Evolutionary conservation across 148 eudicot species (phyloP).

Genomic region (Rheum nobile): DNA sequence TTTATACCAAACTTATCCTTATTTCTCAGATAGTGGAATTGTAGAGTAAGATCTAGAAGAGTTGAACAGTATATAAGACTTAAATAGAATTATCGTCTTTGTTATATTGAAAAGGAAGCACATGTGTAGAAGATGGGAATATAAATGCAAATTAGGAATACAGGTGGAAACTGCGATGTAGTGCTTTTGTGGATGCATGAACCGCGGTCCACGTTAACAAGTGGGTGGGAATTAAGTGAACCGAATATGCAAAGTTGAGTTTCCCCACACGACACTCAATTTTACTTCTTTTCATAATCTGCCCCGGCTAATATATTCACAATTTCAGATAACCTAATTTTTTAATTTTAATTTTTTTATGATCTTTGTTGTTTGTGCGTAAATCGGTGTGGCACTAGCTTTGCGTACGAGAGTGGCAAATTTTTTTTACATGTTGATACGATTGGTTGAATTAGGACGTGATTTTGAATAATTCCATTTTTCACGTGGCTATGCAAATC

Average conservation of each 20-base stretch:
- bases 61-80: neutral
- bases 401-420: no score
- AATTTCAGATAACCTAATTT: neutral
- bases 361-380: no score
- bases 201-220: neutral
- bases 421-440: no score
- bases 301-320: neutral
- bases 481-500: no score
- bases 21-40: no score
- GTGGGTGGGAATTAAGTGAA: neutral
- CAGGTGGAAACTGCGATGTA: neutral
- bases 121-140: neutral
- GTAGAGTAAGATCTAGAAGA: neutral
- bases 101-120: neutral
- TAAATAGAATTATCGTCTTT: neutral
- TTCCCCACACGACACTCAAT: slow-evolving; percentile 1
- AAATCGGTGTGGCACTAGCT: no score
- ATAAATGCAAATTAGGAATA: neutral
- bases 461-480: no score
- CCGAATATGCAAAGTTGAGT: neutral
- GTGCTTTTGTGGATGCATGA: neutral
- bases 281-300: neutral
- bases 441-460: no score
- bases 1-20: no score
- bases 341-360: no score